Conservation (phyloP, 139 green algal genomes). For the Closterium sp. region DNA sequence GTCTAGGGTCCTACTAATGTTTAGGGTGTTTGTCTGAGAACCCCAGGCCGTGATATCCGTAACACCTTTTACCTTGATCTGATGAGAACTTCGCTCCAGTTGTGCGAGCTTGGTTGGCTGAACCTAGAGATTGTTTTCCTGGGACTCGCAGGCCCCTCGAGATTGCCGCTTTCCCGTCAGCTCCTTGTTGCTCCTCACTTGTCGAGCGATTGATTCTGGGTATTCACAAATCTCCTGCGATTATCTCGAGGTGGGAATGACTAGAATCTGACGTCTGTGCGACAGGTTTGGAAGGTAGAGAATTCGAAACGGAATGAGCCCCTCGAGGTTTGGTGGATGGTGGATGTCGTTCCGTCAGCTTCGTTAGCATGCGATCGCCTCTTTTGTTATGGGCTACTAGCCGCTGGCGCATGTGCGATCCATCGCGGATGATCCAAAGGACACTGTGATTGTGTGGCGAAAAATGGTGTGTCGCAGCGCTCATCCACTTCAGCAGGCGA, state of each 20-base stretch:
- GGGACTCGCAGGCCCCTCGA: no score
- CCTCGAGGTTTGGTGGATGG: background rate
- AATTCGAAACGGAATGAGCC: background rate
- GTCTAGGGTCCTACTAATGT: background rate
- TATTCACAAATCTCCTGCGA: background rate
- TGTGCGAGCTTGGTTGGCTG: background rate
- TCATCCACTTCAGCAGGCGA: background rate
- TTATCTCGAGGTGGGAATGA: background rate
- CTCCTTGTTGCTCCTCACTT: background rate
- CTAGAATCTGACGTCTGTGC: background rate
- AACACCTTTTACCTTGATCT: background rate
- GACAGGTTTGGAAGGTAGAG: background rate
- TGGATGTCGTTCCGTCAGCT: background rate
- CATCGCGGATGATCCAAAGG: background rate
- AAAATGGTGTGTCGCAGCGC: background rate
- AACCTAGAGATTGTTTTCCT: background rate
- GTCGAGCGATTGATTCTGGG: background rate
- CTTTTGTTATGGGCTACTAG: background rate
- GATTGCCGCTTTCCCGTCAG: background rate
- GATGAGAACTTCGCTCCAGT: background rate
- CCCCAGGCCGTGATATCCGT: background rate
- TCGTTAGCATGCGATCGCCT: background rate
- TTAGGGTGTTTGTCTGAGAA: background rate
- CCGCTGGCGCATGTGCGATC: background rate
- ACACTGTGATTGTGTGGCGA: background rate